phyloP scores from a whole-genome alignment of 179 eudicot species.

The Heliamphora pulchella region DNA sequence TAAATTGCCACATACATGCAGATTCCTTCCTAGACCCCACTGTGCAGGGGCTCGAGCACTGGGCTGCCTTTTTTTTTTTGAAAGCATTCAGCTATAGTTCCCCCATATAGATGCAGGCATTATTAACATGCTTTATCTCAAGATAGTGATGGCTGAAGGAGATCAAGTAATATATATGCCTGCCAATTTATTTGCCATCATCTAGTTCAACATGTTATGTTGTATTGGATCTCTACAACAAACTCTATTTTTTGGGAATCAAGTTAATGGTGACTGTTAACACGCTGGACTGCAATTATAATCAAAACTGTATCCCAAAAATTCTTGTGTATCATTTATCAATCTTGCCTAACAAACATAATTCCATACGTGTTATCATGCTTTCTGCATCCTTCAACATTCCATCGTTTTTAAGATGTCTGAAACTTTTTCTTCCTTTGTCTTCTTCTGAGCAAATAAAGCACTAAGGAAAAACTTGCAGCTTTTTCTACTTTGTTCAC shows the following conservation, averaged over 20 bases:
- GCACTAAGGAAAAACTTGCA: not conserved
- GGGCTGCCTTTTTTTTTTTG: too few species aligned
- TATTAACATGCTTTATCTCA: not conserved
- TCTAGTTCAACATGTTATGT: constrained; percentile 6
- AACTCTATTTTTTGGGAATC: not conserved
- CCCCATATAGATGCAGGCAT: not conserved
- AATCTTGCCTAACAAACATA: not conserved
- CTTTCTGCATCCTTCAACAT: not conserved
- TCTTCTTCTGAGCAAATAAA: not conserved
- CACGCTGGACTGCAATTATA: not conserved
- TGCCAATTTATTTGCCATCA: not conserved
- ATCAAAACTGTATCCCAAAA: not conserved
- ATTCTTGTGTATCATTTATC: not conserved
- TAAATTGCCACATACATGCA: not conserved
- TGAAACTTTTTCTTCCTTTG: not conserved
- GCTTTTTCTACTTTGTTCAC: constrained; percentile 10
- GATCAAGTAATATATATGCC: not conserved
- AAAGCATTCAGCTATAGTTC: not conserved
- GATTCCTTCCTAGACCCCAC: too few species aligned
- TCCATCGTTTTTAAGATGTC: not conserved
- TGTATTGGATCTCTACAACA: not conserved
- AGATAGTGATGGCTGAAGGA: not conserved
- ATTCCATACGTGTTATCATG: not conserved
- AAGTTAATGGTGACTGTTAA: not conserved
- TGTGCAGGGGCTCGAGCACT: too few species aligned